Percentiles rank a stretch among this genome's conserved stretches.
phyloP scores from a whole-genome alignment of 2,329 filamentous ascomycete genomes.

The Claviceps digitariae region DNA sequence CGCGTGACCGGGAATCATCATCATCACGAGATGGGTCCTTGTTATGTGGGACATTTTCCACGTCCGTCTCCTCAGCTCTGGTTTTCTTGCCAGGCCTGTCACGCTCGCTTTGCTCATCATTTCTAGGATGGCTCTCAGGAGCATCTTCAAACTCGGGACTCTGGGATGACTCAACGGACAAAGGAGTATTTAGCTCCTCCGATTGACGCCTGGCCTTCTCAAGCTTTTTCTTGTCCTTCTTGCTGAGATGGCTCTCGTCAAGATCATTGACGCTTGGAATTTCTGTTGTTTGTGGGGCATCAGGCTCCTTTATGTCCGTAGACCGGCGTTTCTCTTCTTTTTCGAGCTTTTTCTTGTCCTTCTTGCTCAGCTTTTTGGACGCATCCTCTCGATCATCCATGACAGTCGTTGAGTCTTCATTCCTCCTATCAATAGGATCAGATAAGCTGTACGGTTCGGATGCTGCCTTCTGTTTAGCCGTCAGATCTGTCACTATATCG shows the following conservation, averaged over 20 bases:
- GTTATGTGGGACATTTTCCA: constrained; percentile 11
- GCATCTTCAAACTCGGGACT: constrained; percentile 11
- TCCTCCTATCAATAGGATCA: constrained; percentile 32
- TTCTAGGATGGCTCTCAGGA: constrained; percentile 16
- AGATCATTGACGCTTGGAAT: constrained; percentile 10
- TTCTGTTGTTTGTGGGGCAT: not conserved
- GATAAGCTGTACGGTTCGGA: constrained; percentile 31
- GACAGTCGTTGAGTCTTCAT: constrained; percentile 13
- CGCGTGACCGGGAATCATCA: constrained; percentile 10
- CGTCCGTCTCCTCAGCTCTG: constrained; percentile 11
- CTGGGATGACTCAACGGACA: constrained; percentile 2
- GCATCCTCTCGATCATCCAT: constrained; percentile 13
- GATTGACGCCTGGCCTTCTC: constrained; percentile 20
- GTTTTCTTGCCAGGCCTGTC: constrained; percentile 31
- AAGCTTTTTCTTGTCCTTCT: constrained; percentile 35
- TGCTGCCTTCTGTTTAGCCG: constrained; percentile 6
- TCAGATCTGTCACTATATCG: constrained; percentile 32
- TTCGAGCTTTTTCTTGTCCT: constrained; percentile 34
- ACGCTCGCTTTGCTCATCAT: constrained; percentile 26
- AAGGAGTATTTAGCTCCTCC: constrained; percentile 5
- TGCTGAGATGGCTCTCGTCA: constrained; percentile 23
- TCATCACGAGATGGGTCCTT: constrained; percentile 10
- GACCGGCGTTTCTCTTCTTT: constrained; percentile 23
- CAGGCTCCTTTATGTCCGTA: constrained; percentile 13
- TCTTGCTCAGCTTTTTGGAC: constrained; percentile 28